phyloP scores from a whole-genome alignment of 768 basidiomycete species.

The Mycena amicta region DNA sequence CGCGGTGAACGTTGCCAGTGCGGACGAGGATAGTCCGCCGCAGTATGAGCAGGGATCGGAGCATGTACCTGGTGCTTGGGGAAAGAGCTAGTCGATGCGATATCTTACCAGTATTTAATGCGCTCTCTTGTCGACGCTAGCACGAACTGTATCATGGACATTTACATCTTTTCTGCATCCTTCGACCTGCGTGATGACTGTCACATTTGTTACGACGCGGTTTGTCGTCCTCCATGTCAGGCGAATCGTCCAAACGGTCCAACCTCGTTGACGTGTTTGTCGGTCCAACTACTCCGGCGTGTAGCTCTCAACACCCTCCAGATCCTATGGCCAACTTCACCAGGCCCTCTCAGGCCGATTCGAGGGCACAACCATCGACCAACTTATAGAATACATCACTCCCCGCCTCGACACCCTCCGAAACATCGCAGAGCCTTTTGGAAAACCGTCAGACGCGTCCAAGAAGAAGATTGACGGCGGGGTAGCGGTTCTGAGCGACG shows the following conservation, averaged over 20 bases:
- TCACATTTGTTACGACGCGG: conserved; percentile 27
- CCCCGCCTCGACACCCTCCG: conserved; percentile 60
- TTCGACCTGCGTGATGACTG: too few species aligned
- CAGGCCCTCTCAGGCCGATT: conserved; percentile 57
- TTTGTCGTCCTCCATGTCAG: conserved; percentile 36
- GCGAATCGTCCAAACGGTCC: conserved; percentile 61
- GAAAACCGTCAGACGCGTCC: conserved; percentile 68
- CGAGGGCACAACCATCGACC: conserved; percentile 60
- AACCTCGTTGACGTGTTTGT: conserved; percentile 73
- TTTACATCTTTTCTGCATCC: background rate
- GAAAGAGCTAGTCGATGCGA: conserved; percentile 35
- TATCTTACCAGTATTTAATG: conserved; percentile 10
- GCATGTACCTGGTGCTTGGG: conserved; percentile 56
- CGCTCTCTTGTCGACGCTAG: too few species aligned
- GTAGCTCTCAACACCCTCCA: conserved; percentile 3
- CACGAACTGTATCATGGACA: background rate
- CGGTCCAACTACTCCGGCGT: background rate
- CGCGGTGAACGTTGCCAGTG: conserved; percentile 7
- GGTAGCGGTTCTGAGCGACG: conserved; percentile 69
- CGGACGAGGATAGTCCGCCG: conserved; percentile 68
- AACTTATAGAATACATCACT: conserved; percentile 59
- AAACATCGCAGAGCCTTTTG: conserved; percentile 65
- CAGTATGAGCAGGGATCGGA: conserved; percentile 61
- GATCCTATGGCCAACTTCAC: conserved; percentile 49
- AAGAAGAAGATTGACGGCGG: conserved; percentile 67